Evolutionary conservation across 1,284 basidiomycete species (phyloP).

Genomic region (Moesziomyces sp.): DNA sequence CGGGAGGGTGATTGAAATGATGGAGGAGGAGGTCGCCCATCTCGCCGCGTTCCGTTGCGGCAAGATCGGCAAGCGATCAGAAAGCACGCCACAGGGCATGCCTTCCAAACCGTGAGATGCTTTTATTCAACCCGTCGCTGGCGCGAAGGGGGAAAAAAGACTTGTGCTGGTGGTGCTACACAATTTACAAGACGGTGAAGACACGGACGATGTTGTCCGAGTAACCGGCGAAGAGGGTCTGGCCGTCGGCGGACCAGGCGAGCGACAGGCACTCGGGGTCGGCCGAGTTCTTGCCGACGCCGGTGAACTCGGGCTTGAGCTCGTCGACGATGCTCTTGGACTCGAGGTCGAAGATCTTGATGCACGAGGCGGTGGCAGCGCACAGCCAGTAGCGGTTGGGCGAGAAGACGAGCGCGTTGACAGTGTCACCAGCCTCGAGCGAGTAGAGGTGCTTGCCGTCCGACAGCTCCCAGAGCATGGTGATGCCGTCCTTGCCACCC

Average conservation of each 20-base stretch:
- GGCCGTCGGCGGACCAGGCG: constrained; percentile 97
- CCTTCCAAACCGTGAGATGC: no score
- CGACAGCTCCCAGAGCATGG: constrained; percentile 99
- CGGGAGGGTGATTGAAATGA: background rate
- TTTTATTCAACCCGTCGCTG: no score
- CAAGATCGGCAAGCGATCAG: background rate
- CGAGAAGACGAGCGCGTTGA: constrained; percentile 99
- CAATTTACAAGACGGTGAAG: constrained; percentile 67
- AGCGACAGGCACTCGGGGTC: constrained; percentile 97
- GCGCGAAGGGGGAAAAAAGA: no score
- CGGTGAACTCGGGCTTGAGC: constrained; percentile 75
- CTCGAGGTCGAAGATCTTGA: constrained; percentile 77
- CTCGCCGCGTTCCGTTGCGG: background rate
- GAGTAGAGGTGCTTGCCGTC: constrained; percentile 99
- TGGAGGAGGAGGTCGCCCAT: background rate
- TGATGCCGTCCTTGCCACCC: constrained; percentile 95
- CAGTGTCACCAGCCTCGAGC: constrained; percentile 96
- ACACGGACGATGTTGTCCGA: constrained; percentile 69
- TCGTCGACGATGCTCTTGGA: constrained; percentile 95
- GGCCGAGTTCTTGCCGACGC: constrained; percentile 78
- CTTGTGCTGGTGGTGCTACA: constrained; percentile 1
- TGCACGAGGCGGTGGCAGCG: constrained; percentile 95
- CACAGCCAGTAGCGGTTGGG: constrained; percentile 95
- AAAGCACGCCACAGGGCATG: no score
- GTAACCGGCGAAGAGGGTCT: constrained; percentile 86